phyloP scores from a whole-genome alignment of 345 rosid species.

The Limnanthes douglasii region DNA sequence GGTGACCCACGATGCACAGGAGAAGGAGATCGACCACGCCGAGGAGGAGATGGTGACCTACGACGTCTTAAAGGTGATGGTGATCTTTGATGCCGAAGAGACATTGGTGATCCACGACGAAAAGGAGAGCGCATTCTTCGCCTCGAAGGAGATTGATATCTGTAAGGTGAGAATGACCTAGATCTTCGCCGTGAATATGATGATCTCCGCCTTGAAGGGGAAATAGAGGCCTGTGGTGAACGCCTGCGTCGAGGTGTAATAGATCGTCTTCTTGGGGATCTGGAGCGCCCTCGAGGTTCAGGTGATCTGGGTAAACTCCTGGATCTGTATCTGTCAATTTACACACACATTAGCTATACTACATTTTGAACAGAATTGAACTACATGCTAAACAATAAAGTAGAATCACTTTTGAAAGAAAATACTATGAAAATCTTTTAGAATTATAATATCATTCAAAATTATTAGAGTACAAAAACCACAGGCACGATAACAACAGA shows the following conservation, averaged over 20 bases:
- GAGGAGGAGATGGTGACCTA: conserved; percentile 26
- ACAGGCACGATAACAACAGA: too few relatives aligned
- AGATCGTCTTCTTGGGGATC: conserved; percentile 31
- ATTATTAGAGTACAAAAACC: too few relatives aligned
- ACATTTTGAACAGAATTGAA: conserved; percentile 3
- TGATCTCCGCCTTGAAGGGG: conserved; percentile 42
- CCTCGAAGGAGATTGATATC: conserved; percentile 25
- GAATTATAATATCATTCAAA: conserved; percentile 53
- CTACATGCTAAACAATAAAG: too few relatives aligned
- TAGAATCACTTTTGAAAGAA: too few relatives aligned
- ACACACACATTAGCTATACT: conserved; percentile 6
- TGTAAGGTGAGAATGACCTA: conserved; percentile 25
- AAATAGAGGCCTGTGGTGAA: conserved; percentile 28
- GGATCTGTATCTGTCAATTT: conserved; percentile 27
- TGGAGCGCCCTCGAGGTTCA: conserved; percentile 13
- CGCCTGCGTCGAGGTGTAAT: conserved; percentile 23
- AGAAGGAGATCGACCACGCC: conserved; percentile 22
- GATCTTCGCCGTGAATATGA: conserved; percentile 34
- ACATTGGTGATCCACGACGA: conserved; percentile 23
- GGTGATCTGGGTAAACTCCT: conserved; percentile 73
- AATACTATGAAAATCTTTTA: conserved; percentile 53
- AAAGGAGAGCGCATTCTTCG: conserved; percentile 19
- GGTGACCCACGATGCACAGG: conserved; percentile 21
- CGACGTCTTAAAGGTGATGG: conserved; percentile 23
- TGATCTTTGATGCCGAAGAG: conserved; percentile 21